Conservation (phyloP, 768 basidiomycete genomes). For the Pisolithus microcarpus region DNA sequence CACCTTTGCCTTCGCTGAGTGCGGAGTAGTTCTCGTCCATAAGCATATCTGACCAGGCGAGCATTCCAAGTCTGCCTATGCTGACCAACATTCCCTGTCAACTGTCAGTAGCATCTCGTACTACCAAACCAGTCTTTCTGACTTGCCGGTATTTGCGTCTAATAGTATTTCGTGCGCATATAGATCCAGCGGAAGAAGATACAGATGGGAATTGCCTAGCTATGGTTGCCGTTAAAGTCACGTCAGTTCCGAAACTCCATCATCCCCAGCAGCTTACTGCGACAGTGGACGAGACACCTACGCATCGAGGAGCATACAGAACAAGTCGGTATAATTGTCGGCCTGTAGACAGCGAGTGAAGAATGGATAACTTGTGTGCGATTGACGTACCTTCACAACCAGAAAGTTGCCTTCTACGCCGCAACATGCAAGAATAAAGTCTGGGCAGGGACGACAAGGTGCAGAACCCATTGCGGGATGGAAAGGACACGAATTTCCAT, state of each 20-base stretch:
- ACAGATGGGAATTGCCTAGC: slow-evolving; percentile 87
- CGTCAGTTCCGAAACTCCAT: not conserved
- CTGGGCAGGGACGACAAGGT: slow-evolving; percentile 28
- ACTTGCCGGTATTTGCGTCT: slow-evolving; percentile 72
- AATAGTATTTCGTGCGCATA: slow-evolving; percentile 72
- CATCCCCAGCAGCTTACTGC: not conserved
- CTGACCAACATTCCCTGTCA: slow-evolving; percentile 33
- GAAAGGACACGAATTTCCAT: slow-evolving; percentile 66
- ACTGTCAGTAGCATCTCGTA: not conserved
- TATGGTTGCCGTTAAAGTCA: slow-evolving; percentile 27
- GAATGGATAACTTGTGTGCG: not conserved
- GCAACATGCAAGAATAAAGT: slow-evolving; percentile 68
- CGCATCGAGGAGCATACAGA: slow-evolving; percentile 88
- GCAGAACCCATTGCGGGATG: slow-evolving; percentile 4
- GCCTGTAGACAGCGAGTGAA: slow-evolving; percentile 35
- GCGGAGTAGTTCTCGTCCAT: too few species aligned
- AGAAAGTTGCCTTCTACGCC: slow-evolving; percentile 89
- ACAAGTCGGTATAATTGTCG: slow-evolving; percentile 77
- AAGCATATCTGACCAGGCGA: slow-evolving; percentile 11
- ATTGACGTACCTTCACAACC: slow-evolving; percentile 55
- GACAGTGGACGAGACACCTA: slow-evolving; percentile 27
- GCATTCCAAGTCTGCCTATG: too few species aligned
- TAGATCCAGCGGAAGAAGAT: slow-evolving; percentile 79
- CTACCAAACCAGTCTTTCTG: not conserved
- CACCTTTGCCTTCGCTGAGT: too few species aligned